Percentiles rank a stretch among this genome's conserved stretches.
These are phyloP conservation scores for Stylosanthes scabra DNA, from an alignment of 331 rosid genomes.

Conservation along the genomic window DNA sequence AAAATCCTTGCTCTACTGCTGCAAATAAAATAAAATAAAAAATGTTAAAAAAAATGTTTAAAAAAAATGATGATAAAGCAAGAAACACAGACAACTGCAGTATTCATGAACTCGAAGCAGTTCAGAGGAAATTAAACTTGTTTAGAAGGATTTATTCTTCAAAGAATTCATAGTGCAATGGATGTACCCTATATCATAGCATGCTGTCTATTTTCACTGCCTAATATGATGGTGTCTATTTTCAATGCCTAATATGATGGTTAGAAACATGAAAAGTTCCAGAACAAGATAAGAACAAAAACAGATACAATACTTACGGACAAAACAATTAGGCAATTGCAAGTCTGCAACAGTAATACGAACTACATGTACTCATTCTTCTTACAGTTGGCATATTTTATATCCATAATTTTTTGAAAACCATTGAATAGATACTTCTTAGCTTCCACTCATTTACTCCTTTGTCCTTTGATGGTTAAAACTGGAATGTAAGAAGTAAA, in stretches of 20 bases:
- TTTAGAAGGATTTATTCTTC: not conserved
- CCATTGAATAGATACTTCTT: not conserved
- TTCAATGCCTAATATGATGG: not conserved
- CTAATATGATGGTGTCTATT: no score
- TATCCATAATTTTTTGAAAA: not conserved
- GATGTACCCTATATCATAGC: slow-evolving; percentile 16
- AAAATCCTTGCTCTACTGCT: slow-evolving; percentile 44
- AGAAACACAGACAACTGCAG: not conserved
- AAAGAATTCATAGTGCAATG: not conserved
- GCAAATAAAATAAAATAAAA: slow-evolving; percentile 18
- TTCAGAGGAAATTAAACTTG: not conserved
- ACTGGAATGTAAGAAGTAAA: no score
- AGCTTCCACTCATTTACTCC: not conserved
- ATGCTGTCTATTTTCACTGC: not conserved
- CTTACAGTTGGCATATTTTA: not conserved
- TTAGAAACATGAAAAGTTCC: not conserved
- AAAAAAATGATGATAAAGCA: slow-evolving; percentile 7
- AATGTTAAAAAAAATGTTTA: not conserved
- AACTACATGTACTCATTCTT: not conserved
- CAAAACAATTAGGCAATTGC: not conserved
- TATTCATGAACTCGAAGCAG: not conserved
- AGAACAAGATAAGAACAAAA: not conserved
- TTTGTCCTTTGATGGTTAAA: not conserved
- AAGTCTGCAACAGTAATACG: not conserved
- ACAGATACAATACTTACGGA: not conserved